Conservation (phyloP, 768 basidiomycete genomes). For the Sarcomyxa edulis region DNA sequence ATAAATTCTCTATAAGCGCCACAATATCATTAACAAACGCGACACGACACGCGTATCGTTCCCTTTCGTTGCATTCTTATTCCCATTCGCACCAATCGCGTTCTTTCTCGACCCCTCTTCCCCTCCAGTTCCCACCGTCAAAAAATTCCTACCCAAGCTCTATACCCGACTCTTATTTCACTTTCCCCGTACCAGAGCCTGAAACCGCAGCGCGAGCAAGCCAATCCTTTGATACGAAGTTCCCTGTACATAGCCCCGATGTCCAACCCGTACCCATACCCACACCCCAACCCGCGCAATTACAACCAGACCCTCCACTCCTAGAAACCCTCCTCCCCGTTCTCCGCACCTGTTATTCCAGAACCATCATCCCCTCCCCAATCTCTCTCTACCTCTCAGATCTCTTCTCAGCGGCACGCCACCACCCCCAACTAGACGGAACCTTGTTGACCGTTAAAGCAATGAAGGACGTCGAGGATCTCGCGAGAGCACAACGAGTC, state of each 20-base stretch:
- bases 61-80: conserved; percentile 16
- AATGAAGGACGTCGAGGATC: conserved; percentile 58
- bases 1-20: conserved; percentile 75
- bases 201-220: too few species aligned
- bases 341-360: conserved; percentile 24
- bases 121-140: conserved; percentile 12
- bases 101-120: conserved; percentile 8
- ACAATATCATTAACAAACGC: conserved; percentile 46
- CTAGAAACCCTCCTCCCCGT: conserved; percentile 21
- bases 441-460: conserved; percentile 59
- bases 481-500: conserved; percentile 62
- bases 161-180: conserved; percentile 14
- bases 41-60: conserved; percentile 24
- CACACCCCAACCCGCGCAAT: conserved; percentile 23
- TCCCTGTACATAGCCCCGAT: too few species aligned
- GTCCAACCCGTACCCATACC: too few species aligned
- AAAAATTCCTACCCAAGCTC: conserved; percentile 22
- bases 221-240: too few species aligned
- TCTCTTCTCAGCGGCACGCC: conserved; percentile 68
- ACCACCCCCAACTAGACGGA: conserved; percentile 65
- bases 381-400: conserved; percentile 67
- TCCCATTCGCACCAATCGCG: conserved; percentile 13
- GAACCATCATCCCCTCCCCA: conserved; percentile 41
- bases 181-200: too few species aligned
- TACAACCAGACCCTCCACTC: conserved; percentile 16